These are phyloP conservation scores for Kurtzmaniella natalensis DNA, from an alignment of 1,139 yeast species.

Conservation along the genomic window DNA sequence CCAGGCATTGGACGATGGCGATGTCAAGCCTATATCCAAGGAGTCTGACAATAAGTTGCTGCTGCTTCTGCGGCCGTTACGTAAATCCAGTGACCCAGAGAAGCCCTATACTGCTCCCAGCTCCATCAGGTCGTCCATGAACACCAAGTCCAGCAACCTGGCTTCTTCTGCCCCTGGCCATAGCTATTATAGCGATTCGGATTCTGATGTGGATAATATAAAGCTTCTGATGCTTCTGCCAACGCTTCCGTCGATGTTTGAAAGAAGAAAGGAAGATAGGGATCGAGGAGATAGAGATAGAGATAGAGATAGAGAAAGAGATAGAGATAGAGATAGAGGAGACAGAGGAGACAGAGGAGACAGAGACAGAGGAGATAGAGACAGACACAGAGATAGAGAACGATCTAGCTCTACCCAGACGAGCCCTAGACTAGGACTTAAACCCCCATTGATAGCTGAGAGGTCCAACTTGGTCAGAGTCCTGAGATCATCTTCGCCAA, in stretches of 20 bases:
- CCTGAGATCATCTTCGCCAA: background rate
- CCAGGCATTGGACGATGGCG: slow-evolving; percentile 8
- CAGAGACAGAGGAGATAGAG: slow-evolving; percentile 1
- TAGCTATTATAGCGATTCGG: slow-evolving; percentile 7
- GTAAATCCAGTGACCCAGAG: no score
- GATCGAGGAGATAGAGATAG: slow-evolving; percentile 2
- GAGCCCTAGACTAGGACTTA: no score
- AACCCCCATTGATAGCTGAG: no score
- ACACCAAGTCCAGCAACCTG: background rate
- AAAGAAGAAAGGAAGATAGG: slow-evolving; percentile 6
- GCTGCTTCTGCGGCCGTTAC: no score
- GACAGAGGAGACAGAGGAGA: slow-evolving; percentile 2
- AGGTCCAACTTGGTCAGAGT: no score
- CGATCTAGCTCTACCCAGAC: no score
- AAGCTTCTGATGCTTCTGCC: slow-evolving; percentile 34
- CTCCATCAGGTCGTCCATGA: no score
- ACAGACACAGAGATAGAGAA: slow-evolving; percentile 7
- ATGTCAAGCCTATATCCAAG: slow-evolving; percentile 6
- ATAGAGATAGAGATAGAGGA: slow-evolving; percentile 3
- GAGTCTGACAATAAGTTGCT: slow-evolving; percentile 4
- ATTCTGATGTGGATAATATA: slow-evolving; percentile 17
- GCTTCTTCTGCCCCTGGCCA: background rate
- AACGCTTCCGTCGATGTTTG: slow-evolving; percentile 31
- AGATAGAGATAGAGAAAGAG: slow-evolving; percentile 6
- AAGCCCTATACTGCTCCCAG: no score